Conservation (phyloP, 2,329 filamentous ascomycete species). For the Chrysosporium keratinophilum region DNA sequence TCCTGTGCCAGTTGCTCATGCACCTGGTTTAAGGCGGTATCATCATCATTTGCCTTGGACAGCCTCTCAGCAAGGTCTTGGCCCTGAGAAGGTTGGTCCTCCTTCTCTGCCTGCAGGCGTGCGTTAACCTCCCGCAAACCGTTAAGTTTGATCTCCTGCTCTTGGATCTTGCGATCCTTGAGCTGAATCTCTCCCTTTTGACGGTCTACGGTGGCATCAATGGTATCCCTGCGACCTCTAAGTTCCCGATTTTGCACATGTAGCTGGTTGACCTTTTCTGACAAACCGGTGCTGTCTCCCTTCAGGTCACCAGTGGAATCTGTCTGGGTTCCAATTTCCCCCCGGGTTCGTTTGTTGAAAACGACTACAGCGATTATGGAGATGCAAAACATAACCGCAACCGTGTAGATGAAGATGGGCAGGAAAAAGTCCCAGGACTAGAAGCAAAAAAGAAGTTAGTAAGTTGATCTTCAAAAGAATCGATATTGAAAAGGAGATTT, state of each 20-base stretch:
- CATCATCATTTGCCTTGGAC: neutral
- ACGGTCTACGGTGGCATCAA: conserved; percentile 1
- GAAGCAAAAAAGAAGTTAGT: neutral
- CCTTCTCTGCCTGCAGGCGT: conserved; percentile 1
- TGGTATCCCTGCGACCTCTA: conserved; percentile 3
- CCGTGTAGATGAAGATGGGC: conserved; percentile 5
- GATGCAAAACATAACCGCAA: conserved; percentile 1
- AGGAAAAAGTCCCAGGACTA: conserved; percentile 12
- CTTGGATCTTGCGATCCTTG: conserved; percentile 2
- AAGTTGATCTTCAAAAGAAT: neutral
- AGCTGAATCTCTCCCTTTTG: conserved; percentile 3
- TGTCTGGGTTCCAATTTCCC: neutral
- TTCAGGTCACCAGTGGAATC: conserved; percentile 9
- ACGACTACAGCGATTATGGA: neutral
- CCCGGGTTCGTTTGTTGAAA: neutral
- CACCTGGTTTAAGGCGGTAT: conserved; percentile 2
- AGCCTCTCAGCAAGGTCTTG: conserved; percentile 1
- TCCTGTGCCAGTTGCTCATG: neutral
- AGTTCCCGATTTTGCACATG: conserved; percentile 9
- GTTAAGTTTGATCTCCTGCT: conserved; percentile 7
- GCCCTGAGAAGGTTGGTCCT: neutral
- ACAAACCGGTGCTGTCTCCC: conserved; percentile 4
- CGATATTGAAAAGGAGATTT: too few species aligned
- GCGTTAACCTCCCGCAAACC: conserved; percentile 1
- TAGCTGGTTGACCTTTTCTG: conserved; percentile 11